phyloP scores from a whole-genome alignment of 352 stramenopile genomes.

The Albugo candida region DNA sequence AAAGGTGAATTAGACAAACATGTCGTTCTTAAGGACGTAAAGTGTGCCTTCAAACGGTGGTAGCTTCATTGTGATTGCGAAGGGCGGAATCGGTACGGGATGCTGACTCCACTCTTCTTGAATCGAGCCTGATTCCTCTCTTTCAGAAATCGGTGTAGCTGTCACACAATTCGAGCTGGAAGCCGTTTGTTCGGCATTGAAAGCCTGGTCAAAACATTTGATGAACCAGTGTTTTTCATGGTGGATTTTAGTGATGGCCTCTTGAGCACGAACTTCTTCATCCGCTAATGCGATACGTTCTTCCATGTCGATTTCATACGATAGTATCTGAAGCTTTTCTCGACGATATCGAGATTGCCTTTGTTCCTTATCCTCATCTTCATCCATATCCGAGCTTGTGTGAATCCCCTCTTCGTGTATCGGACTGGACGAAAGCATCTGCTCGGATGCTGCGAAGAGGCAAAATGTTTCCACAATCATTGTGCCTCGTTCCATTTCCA shows the following conservation, averaged over 20 bases:
- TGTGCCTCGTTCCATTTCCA: too few relatives aligned
- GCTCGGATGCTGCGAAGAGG: too few relatives aligned
- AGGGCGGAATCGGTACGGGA: constrained; percentile 12
- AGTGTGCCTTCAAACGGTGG: constrained; percentile 60
- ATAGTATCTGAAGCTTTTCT: too few relatives aligned
- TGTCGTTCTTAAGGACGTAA: constrained; percentile 53
- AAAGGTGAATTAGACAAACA: constrained; percentile 3
- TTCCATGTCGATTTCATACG: constrained; percentile 10
- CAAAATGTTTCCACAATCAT: too few relatives aligned
- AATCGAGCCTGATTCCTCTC: too few relatives aligned
- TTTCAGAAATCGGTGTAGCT: too few relatives aligned
- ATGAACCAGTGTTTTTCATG: constrained; percentile 37
- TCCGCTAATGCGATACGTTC: constrained; percentile 14
- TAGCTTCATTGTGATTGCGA: constrained; percentile 16
- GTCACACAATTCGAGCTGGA: neutral
- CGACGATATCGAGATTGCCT: too few relatives aligned
- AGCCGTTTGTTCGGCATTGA: constrained; percentile 22
- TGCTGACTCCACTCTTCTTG: neutral
- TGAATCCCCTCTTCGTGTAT: too few relatives aligned
- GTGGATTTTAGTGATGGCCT: constrained; percentile 38
- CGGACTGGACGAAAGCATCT: too few relatives aligned
- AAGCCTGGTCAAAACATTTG: constrained; percentile 31
- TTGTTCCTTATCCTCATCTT: too few relatives aligned
- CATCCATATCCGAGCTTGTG: too few relatives aligned
- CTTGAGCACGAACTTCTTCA: constrained; percentile 23